A percentile compares a stretch with the other conserved stretches of the same genome.
Conservation (phyloP, 192 early-diverging fungal species). For the Podila epicladia region DNA sequence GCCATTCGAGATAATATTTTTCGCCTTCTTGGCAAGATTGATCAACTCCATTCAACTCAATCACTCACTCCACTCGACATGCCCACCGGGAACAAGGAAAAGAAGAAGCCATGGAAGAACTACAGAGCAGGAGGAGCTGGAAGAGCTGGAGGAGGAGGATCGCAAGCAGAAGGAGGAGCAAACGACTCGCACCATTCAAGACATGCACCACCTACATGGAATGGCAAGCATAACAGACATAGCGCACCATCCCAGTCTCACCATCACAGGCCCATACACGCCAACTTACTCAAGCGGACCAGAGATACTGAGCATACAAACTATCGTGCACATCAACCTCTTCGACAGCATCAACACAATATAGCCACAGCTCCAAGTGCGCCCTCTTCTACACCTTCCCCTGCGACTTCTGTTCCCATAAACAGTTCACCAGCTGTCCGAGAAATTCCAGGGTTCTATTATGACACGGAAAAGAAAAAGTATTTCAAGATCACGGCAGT, state of each 20-base stretch:
- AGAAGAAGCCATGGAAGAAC: background rate
- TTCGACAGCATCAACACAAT: background rate
- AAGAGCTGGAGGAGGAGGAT: background rate
- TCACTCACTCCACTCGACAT: too few relatives aligned
- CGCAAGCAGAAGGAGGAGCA: too few relatives aligned
- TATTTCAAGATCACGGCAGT: constrained; percentile 47
- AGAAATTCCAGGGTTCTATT: constrained; percentile 46
- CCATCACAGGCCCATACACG: background rate
- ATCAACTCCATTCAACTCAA: background rate
- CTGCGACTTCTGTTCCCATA: background rate
- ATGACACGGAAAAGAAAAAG: constrained; percentile 45
- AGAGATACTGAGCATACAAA: background rate
- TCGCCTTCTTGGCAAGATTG: background rate
- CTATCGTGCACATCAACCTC: background rate
- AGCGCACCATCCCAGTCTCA: too few relatives aligned
- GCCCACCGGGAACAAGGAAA: background rate
- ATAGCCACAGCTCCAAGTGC: background rate
- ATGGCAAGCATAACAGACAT: too few relatives aligned
- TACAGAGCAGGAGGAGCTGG: background rate
- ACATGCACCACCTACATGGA: too few relatives aligned
- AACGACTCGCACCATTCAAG: too few relatives aligned
- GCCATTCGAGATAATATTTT: too few relatives aligned
- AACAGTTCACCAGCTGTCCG: background rate
- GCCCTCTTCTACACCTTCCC: background rate
- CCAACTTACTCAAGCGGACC: background rate